Conservation (phyloP, 768 basidiomycete species). For the Lentinula boryana region DNA sequence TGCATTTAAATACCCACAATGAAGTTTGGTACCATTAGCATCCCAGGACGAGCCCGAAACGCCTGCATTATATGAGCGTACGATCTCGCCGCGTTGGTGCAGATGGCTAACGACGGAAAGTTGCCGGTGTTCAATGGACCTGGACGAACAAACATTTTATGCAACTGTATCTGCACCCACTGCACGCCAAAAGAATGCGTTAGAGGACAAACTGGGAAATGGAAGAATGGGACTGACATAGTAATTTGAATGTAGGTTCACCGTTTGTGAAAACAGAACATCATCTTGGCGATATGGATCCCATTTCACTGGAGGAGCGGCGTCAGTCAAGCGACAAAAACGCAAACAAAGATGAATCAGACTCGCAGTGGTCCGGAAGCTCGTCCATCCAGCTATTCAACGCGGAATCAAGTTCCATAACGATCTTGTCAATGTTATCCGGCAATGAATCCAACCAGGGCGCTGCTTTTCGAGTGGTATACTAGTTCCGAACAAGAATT, state of each 20-base stretch:
- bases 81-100: slow-evolving; percentile 10
- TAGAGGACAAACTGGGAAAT: neutral
- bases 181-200: neutral
- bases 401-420: slow-evolving; percentile 66
- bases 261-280: neutral
- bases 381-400: slow-evolving; percentile 68
- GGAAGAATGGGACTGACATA: neutral
- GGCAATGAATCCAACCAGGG: slow-evolving; percentile 17
- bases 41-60: neutral
- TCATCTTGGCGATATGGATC: slow-evolving; percentile 1
- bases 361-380: slow-evolving; percentile 54
- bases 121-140: neutral
- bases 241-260: neutral
- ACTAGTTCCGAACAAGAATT: neutral
- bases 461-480: slow-evolving; percentile 30
- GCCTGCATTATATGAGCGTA: slow-evolving; percentile 8
- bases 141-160: slow-evolving; percentile 2
- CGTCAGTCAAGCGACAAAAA: neutral
- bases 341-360: neutral
- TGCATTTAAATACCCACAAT: neutral
- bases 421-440: slow-evolving; percentile 34
- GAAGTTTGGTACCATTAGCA: neutral
- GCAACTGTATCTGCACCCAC: slow-evolving; percentile 5
- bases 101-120: slow-evolving; percentile 1
- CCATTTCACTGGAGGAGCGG: slow-evolving; percentile 4